These are phyloP conservation scores for Talaromyces wortmannii DNA, from an alignment of 495 filamentous ascomycete species.

Conservation along the genomic window DNA sequence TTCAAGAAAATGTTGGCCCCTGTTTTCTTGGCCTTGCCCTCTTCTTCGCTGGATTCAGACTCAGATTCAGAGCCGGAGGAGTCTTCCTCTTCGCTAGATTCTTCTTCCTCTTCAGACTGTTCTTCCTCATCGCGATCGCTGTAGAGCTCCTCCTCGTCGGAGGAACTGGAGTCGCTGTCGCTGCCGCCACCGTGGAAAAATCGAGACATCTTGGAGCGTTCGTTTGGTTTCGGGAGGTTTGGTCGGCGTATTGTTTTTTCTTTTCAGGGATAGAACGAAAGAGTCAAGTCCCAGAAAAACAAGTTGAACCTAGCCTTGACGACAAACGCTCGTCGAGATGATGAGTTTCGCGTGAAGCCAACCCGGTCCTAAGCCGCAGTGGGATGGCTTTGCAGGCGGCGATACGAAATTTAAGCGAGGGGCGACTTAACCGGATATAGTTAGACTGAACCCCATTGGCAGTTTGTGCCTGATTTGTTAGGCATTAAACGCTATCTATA, in stretches of 20 bases:
- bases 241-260: neutral
- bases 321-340: neutral
- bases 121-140: constrained; percentile 60
- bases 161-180: constrained; percentile 67
- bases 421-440: constrained; percentile 35
- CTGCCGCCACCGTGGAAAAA: constrained; percentile 94
- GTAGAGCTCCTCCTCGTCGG: constrained; percentile 88
- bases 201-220: constrained; percentile 57
- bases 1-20: constrained; percentile 77
- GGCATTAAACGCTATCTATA: too few relatives aligned
- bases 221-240: constrained; percentile 3
- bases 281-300: neutral
- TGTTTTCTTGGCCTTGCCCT: constrained; percentile 53
- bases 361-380: constrained; percentile 19
- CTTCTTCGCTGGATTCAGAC: constrained; percentile 54
- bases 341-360: too few relatives aligned
- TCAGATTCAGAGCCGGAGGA: constrained; percentile 58
- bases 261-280: neutral
- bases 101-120: constrained; percentile 58
- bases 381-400: constrained; percentile 26
- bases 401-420: constrained; percentile 50
- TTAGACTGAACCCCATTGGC: neutral
- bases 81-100: constrained; percentile 71
- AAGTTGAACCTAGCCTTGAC: neutral
- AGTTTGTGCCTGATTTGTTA: too few relatives aligned